Base-by-base conservation (phyloP, 192 early-diverging fungal species). In the Funneliformis geosporum region DNA sequence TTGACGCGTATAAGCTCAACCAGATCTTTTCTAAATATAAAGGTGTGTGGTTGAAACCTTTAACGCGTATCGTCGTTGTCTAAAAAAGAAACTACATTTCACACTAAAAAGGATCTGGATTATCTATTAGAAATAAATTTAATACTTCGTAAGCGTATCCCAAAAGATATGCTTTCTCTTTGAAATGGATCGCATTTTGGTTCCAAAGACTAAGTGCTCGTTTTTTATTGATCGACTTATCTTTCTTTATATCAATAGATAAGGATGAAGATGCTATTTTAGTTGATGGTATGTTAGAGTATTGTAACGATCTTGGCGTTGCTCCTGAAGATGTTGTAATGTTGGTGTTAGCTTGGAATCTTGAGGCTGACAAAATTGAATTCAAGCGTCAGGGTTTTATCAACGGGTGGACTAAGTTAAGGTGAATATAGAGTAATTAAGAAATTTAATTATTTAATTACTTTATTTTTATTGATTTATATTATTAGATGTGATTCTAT, bases 291-390 rank as follows among this genome's bases (percentile, higher is more conserved):
- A 92, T 89, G 25, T 88, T 92, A 71, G 79, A 88, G 73, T 87
- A 92, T 25, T 94, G 91, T 76, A 79, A 82, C 28, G 93, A 92
- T 79, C 83, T 96, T 61, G 86, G 85, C 21, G 88, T 96, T 59
- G 93, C 92, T 71, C 94, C 94, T 12, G 87, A 87, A 25, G 90
- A 94, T 62, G 86, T 91, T 46, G 93, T 93, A 39, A 90, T 92
- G 76, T 80, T 95, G 4, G 88, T 94, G 25, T 78, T 95, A 27
- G 89, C 94, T 11, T 90, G 85, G 81, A 88, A 95, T 73, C 79
- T 96, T 9, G 85, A 88, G 55, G 88, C 90, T 28, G 86, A 92
- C 75, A 84, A 82, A 28, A 94, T 94, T 75, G 92, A 94, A 78
- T 95, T 95, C 76, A 88, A 85, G 25, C 84, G 89, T 27, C 62